Evolutionary conservation across 306 rosid species (phyloP).

Genomic region (Vigna radiata): DNA sequence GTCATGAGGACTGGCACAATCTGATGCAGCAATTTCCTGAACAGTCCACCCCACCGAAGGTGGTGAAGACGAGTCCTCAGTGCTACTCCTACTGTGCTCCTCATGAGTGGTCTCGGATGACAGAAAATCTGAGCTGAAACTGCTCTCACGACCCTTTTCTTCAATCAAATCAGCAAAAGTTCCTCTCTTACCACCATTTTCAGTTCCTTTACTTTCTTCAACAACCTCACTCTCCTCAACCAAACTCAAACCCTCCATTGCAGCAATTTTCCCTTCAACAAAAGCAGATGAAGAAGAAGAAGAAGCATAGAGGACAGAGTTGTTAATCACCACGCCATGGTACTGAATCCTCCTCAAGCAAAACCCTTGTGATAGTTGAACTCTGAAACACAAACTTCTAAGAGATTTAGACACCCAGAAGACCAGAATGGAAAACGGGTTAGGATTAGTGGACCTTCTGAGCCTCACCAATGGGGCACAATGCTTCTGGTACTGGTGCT

Average conservation of each 20-base stretch:
- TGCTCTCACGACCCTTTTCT: constrained; percentile 76
- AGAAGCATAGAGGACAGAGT: constrained; percentile 59
- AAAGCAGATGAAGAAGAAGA: constrained; percentile 48
- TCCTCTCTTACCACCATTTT: constrained; percentile 52
- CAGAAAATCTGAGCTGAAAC: constrained; percentile 75
- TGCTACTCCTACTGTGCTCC: constrained; percentile 79
- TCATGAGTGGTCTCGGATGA: constrained; percentile 80
- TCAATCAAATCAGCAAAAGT: constrained; percentile 57
- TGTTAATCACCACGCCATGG: constrained; percentile 62
- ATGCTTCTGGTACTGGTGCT: constrained; percentile 52
- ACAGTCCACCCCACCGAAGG: constrained; percentile 73
- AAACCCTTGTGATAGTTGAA: constrained; percentile 59
- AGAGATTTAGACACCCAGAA: constrained; percentile 68
- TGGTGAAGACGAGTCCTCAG: constrained; percentile 75
- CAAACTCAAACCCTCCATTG: constrained; percentile 64
- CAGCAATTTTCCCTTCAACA: constrained; percentile 44
- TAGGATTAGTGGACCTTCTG: constrained; percentile 43
- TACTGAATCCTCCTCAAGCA: constrained; percentile 58
- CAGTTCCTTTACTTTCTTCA: constrained; percentile 40
- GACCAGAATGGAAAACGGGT: constrained; percentile 58
- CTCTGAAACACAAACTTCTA: constrained; percentile 49
- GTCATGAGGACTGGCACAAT: constrained; percentile 46
- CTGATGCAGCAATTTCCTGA: constrained; percentile 51
- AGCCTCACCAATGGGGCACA: constrained; percentile 55
- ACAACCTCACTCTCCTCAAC: constrained; percentile 48